These are phyloP conservation scores for Termitomyces sp. DNA, from an alignment of 768 basidiomycete genomes.

Conservation along the genomic window DNA sequence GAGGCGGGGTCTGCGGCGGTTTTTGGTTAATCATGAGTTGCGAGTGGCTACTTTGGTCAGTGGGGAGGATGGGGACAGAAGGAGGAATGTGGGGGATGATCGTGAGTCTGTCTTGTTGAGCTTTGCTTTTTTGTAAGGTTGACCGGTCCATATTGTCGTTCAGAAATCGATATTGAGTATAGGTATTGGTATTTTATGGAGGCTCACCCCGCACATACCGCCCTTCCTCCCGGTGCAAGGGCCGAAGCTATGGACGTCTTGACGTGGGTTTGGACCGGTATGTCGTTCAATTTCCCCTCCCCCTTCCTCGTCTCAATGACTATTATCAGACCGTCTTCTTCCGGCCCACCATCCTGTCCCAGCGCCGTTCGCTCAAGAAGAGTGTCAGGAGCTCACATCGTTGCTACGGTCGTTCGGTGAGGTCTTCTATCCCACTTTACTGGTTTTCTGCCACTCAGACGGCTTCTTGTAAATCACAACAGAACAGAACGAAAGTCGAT, in stretches of 20 bases:
- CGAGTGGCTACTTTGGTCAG: conserved; percentile 38
- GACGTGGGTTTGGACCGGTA: conserved; percentile 78
- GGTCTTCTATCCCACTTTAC: conserved; percentile 6
- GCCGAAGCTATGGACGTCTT: conserved; percentile 70
- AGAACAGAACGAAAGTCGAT: conserved; percentile 30
- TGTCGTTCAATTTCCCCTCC: conserved; percentile 11
- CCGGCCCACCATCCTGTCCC: conserved; percentile 49
- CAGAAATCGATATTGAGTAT: conserved; percentile 72
- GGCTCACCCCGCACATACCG: conserved; percentile 66
- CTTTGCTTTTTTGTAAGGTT: background rate
- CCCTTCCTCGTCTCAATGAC: background rate
- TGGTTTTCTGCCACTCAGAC: background rate
- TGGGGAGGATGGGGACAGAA: conserved; percentile 19
- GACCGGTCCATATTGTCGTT: background rate
- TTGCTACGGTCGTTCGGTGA: conserved; percentile 43
- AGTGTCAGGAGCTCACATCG: conserved; percentile 68
- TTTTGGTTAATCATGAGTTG: conserved; percentile 65
- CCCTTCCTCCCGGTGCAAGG: conserved; percentile 49
- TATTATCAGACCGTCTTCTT: conserved; percentile 54
- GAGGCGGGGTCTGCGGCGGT: conserved; percentile 26
- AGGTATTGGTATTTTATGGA: conserved; percentile 82
- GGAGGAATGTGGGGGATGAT: conserved; percentile 30
- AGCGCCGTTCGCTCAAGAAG: conserved; percentile 69
- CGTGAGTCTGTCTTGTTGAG: conserved; percentile 32
- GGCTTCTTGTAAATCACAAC: conserved; percentile 2